These are phyloP conservation scores for Amanita subjunquillea DNA, from an alignment of 768 basidiomycete genomes.

Conservation along the genomic window DNA sequence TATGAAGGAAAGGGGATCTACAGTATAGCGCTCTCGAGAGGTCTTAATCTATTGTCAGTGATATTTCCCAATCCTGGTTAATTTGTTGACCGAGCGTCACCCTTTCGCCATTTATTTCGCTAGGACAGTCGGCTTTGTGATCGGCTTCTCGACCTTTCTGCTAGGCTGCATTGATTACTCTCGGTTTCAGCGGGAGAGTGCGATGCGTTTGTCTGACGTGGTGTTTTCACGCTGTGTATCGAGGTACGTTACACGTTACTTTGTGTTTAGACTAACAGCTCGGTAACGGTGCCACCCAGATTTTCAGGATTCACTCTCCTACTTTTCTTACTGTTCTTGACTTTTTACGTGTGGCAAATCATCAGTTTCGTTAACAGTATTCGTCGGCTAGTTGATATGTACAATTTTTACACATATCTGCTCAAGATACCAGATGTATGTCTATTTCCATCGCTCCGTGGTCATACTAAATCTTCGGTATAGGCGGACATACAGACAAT, in stretches of 20 bases:
- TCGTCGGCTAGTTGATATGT: slow-evolving; percentile 83
- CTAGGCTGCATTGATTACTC: slow-evolving; percentile 93
- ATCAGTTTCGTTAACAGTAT: slow-evolving; percentile 68
- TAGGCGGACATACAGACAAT: slow-evolving; percentile 97
- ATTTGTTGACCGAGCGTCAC: neutral
- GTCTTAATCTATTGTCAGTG: slow-evolving; percentile 90
- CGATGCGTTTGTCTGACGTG: slow-evolving; percentile 67
- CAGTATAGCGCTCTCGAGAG: slow-evolving; percentile 83
- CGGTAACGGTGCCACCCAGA: slow-evolving; percentile 23
- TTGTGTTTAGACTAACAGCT: slow-evolving; percentile 1
- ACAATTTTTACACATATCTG: slow-evolving; percentile 90
- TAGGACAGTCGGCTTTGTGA: slow-evolving; percentile 97
- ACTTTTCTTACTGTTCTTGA: slow-evolving; percentile 78
- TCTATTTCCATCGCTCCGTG: slow-evolving; percentile 4
- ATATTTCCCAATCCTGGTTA: slow-evolving; percentile 9
- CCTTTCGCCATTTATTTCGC: slow-evolving; percentile 11
- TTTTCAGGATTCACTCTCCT: slow-evolving; percentile 78
- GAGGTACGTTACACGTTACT: slow-evolving; percentile 38
- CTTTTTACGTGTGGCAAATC: slow-evolving; percentile 86
- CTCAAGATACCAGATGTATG: slow-evolving; percentile 89
- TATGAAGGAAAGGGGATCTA: slow-evolving; percentile 97
- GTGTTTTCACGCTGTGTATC: slow-evolving; percentile 79
- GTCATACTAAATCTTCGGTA: slow-evolving; percentile 2
- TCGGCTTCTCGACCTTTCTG: slow-evolving; percentile 95
- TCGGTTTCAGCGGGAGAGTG: slow-evolving; percentile 55